Evolutionary conservation across 208 protist genomes (phyloP).

Genomic region (Acanthamoeba healyi): DNA sequence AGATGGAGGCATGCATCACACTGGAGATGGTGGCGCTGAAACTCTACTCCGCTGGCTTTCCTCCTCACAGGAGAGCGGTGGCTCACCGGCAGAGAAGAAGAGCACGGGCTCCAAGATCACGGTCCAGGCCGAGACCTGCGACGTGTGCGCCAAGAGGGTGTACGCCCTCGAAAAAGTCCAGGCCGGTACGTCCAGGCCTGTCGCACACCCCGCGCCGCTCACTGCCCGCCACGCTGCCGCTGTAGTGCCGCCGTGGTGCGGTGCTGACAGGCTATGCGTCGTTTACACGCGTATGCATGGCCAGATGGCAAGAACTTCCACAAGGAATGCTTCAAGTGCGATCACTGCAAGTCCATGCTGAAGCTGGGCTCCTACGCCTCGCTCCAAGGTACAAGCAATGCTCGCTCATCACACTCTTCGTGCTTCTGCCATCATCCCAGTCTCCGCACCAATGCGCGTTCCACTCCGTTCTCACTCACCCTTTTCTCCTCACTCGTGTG

Average conservation of each 20-base stretch:
- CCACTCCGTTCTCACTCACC: neutral
- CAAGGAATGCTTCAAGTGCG: slow-evolving; percentile 66
- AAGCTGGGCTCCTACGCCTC: slow-evolving; percentile 57
- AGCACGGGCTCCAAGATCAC: neutral
- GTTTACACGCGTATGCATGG: neutral
- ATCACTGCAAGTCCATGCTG: slow-evolving; percentile 25
- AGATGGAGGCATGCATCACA: too few relatives aligned
- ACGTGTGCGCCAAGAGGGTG: slow-evolving; percentile 29
- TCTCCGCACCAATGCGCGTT: neutral
- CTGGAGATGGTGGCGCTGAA: too few relatives aligned
- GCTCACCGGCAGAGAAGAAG: neutral
- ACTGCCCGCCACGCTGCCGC: neutral
- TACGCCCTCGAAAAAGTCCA: slow-evolving; percentile 47
- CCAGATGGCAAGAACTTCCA: slow-evolving; percentile 60
- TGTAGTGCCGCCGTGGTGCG: neutral
- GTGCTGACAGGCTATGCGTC: too few relatives aligned
- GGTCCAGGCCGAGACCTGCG: neutral
- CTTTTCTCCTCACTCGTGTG: neutral
- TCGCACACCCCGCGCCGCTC: neutral
- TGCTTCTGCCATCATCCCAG: too few relatives aligned
- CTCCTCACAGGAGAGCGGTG: neutral
- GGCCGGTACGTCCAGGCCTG: neutral
- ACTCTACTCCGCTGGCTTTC: too few relatives aligned
- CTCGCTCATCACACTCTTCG: neutral
- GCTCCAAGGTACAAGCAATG: slow-evolving; percentile 4